Base-by-base conservation (phyloP, 352 stramenopile genomes). In the Pythium angustatum region DNA sequence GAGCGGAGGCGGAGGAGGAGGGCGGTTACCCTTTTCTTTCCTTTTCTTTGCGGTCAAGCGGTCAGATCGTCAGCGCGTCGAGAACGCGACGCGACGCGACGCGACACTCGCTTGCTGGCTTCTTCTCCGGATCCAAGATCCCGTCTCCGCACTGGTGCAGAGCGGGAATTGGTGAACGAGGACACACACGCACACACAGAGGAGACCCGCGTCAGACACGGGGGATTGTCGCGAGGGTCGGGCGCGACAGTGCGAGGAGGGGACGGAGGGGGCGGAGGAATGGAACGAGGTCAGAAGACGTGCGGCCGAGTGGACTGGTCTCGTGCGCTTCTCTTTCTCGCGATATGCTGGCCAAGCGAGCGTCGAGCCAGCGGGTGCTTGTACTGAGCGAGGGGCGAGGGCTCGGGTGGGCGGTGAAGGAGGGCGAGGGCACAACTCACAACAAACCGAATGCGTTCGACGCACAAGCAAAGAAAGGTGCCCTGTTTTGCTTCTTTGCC, bases 381-480 rank as follows among this genome's bases (percentile, higher is more conserved):
- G 17, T 7, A 11, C 6, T 5, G n/a, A 2, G 40, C 2, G 38
- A 2, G 2, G 19, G 40, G 40, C 40, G n/a, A 45, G 51, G 51
- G 51, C 51, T 58, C 14, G 51, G 51, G 51, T 58, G 10, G 36
- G 27, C 27, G 24, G 10, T 1, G 8, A 22, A 54, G 33, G 19
- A 15, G 51, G 51, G 36, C 14, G 33, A 47, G 30, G 51, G n/a
- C 33, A 49, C 45, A 52, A 47, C 38, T 22, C 10, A 44, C 38
- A 56, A 27, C 7, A 22, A n/a, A 27, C 19, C 34, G 30, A 36
- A 56, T n/a, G 14, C 34, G 49, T 58, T 66, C 64, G 58, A 62
- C 40, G 64, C 64, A 66, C 57, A 38, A 38, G 64, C 64, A 2
- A 9, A 49, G 64, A 71, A 71, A 50, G 49, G 8, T 58, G 21